Conservation (phyloP, 768 basidiomycete species). For the Suillus subluteus region DNA sequence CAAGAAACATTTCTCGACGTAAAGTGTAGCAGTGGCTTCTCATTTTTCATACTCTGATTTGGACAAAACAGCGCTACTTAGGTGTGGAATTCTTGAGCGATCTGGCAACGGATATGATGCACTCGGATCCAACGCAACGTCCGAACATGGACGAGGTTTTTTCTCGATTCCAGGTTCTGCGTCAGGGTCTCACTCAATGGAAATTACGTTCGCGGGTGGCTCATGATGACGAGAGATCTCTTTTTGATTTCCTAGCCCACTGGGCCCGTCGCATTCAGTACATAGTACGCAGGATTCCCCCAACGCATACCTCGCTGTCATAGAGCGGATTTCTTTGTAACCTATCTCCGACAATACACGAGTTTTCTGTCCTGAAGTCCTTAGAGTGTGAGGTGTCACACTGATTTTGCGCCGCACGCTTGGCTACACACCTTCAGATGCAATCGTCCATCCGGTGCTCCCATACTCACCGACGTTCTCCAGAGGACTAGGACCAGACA, state of each 20-base stretch:
- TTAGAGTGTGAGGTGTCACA: too few relatives aligned
- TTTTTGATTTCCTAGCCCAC: conserved; percentile 18
- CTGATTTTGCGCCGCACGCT: too few relatives aligned
- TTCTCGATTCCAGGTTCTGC: conserved; percentile 21
- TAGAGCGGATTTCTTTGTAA: background rate
- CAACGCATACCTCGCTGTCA: background rate
- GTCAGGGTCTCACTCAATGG: conserved; percentile 4
- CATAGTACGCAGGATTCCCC: conserved; percentile 20
- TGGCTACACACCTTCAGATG: too few relatives aligned
- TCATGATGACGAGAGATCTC: conserved; percentile 5
- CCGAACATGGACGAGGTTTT: conserved; percentile 34
- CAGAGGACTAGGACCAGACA: too few relatives aligned
- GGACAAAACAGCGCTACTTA: background rate
- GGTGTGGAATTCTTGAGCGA: conserved; percentile 29
- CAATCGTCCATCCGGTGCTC: too few relatives aligned
- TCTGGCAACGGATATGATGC: conserved; percentile 37
- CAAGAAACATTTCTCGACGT: conserved; percentile 37
- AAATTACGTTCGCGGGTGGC: conserved; percentile 34
- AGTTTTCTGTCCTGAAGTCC: background rate
- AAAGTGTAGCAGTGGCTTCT: background rate
- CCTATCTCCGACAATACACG: background rate
- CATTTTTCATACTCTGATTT: background rate
- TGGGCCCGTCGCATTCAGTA: conserved; percentile 20
- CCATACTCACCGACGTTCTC: too few relatives aligned
- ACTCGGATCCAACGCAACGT: conserved; percentile 34